A percentile compares a stretch with the other conserved stretches of the same genome.
Evolutionary conservation across 371 early-diverging fungal species (phyloP).

Genomic region (Mitosporidium daphniae): DNA sequence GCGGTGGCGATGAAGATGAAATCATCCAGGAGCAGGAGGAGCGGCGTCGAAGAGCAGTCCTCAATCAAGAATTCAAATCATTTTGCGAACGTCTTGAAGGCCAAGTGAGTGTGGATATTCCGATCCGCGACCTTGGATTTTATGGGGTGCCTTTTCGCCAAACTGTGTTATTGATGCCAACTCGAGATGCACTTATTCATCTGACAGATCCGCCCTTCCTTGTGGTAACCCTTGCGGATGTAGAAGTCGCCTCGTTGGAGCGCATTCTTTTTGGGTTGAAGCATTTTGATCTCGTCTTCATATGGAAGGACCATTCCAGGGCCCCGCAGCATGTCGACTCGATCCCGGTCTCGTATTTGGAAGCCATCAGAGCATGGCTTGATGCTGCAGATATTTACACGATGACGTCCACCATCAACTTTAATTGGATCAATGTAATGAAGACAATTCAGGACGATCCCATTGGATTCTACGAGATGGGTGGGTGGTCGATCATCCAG

Average conservation of each 20-base stretch:
- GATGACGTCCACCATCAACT: slow-evolving; percentile 77
- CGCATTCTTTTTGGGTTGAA: slow-evolving; percentile 83
- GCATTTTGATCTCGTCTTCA: slow-evolving; percentile 94
- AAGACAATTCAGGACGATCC: slow-evolving; percentile 88
- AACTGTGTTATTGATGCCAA: slow-evolving; percentile 71
- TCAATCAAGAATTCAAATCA: slow-evolving; percentile 67
- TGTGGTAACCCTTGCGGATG: slow-evolving; percentile 58
- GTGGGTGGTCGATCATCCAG: slow-evolving; percentile 59
- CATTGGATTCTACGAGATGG: slow-evolving; percentile 60
- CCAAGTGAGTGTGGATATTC: slow-evolving; percentile 52
- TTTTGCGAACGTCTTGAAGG: slow-evolving; percentile 58
- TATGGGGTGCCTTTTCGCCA: slow-evolving; percentile 76
- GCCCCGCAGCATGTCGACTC: slow-evolving; percentile 76
- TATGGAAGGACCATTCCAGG: slow-evolving; percentile 66
- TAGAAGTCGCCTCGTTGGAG: slow-evolving; percentile 90
- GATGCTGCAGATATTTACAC: slow-evolving; percentile 80
- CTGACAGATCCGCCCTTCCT: slow-evolving; percentile 81
- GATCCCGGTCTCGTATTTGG: slow-evolving; percentile 64
- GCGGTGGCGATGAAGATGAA: slow-evolving; percentile 85
- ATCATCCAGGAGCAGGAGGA: slow-evolving; percentile 72
- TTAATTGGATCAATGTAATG: slow-evolving; percentile 92
- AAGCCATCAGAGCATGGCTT: slow-evolving; percentile 86
- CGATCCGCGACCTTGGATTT: slow-evolving; percentile 66
- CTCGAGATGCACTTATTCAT: slow-evolving; percentile 69
- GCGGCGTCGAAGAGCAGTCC: slow-evolving; percentile 29